Base-by-base conservation (phyloP, 768 basidiomycete genomes). In the Pisolithus orientalis region DNA sequence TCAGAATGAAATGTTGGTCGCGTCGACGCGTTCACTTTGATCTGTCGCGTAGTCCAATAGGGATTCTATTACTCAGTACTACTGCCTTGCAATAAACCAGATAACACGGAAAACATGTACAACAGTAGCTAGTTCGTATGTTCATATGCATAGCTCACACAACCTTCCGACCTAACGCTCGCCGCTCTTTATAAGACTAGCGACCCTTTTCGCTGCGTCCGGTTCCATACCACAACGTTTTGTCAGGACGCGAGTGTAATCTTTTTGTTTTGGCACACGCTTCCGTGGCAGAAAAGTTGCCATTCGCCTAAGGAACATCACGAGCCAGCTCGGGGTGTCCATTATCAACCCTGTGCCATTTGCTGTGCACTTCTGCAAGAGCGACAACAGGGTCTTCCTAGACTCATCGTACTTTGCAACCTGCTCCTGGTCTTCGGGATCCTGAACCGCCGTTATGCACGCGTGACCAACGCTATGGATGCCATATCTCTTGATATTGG, bases 401-500 rank as follows among this genome's bases (percentile, higher is more conserved):
- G 66, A 70, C 44, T 62, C 54, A 6, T 16, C 24, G 34, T 57
- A 67, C 42, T 67, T 65, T 50, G 31, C 45, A 14, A 56, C 51
- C 29, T 65, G 59, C 31, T 39, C 59, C 2, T 51, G 53, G 14
- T 50, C 50, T 21, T 63, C 61, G 13, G 31, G 32, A n/a, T 61
- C 63, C 34, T 44, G 53, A 21, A 65, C 65, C 14, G 65, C 56
- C 1, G 65, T 67, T 21, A 66, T 53, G 27, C 69, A 70, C 9
- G 67, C 70, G 14, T 69, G 66, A 13, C 59, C 69, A n/a, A 47
- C n/a, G 50, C 61, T 64, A 34, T 47, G 46, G 53, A 70, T 65
- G 6, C 61, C 61, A n/a, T 61, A 57, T 29, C 46, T 39, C 4
- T 39, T 39, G 28, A 70, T 62, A n/a, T 53, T 50, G 0, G 13